Evolutionary conservation across 1,139 yeast genomes (phyloP).

Genomic region (Kodamaea fungicola): DNA sequence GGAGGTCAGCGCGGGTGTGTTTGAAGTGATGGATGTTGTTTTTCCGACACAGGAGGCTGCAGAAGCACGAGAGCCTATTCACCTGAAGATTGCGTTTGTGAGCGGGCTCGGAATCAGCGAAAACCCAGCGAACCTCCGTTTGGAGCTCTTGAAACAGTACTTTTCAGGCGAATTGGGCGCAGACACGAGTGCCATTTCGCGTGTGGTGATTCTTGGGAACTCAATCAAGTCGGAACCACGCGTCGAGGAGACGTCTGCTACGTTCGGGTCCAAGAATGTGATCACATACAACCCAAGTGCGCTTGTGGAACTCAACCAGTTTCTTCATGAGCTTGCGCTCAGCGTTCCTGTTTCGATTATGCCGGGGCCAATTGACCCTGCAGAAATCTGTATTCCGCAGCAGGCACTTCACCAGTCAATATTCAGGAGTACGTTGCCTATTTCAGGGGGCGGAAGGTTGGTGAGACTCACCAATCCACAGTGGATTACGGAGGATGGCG

Average conservation of each 20-base stretch:
- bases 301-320: slow-evolving; percentile 47
- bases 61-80: slow-evolving; percentile 10
- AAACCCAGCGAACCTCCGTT: slow-evolving; percentile 34
- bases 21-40: slow-evolving; percentile 76
- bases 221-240: slow-evolving; percentile 43
- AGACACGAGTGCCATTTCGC: slow-evolving; percentile 35
- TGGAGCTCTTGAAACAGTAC: slow-evolving; percentile 68
- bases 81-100: slow-evolving; percentile 8
- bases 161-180: slow-evolving; percentile 65
- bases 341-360: slow-evolving; percentile 68
- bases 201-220: slow-evolving; percentile 73
- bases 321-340: slow-evolving; percentile 54
- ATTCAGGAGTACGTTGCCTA: slow-evolving; percentile 47
- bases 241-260: slow-evolving; percentile 10
- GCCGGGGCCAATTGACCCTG: slow-evolving; percentile 87
- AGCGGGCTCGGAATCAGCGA: slow-evolving; percentile 59
- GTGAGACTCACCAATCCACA: slow-evolving; percentile 71
- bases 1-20: slow-evolving; percentile 79
- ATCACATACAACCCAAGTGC: slow-evolving; percentile 48
- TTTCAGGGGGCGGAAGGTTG: slow-evolving; percentile 36
- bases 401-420: slow-evolving; percentile 80
- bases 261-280: slow-evolving; percentile 50
- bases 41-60: slow-evolving; percentile 59
- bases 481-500: slow-evolving; percentile 52
- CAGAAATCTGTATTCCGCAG: slow-evolving; percentile 82